These are phyloP conservation scores for Vicia sativa DNA, from an alignment of 306 rosid species.

Conservation along the genomic window DNA sequence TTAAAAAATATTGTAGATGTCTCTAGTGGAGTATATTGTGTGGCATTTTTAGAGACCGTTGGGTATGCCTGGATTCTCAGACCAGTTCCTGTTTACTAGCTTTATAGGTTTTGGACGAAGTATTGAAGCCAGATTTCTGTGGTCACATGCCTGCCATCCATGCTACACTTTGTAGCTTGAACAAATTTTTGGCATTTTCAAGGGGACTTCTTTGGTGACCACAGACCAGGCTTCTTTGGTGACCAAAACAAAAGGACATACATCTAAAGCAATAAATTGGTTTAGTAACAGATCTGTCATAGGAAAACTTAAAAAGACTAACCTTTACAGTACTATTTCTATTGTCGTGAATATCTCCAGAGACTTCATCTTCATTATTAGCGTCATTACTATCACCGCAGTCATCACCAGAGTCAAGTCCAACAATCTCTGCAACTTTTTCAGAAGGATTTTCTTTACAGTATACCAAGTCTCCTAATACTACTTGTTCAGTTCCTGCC, in stretches of 20 bases:
- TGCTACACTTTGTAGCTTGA: background rate
- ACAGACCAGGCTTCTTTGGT: too few relatives aligned
- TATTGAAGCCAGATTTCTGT: background rate
- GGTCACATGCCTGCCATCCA: conserved; percentile 4
- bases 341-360: conserved; percentile 56
- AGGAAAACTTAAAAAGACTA: conserved; percentile 35
- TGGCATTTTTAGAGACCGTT: background rate
- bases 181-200: background rate
- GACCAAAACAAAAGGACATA: background rate
- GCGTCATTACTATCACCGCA: conserved; percentile 47
- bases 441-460: conserved; percentile 60
- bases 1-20: conserved; percentile 1
- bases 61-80: background rate
- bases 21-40: background rate
- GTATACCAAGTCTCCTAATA: conserved; percentile 84
- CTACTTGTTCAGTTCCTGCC: conserved; percentile 74
- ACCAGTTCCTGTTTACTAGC: background rate
- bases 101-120: background rate
- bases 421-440: conserved; percentile 45
- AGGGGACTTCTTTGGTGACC: background rate
- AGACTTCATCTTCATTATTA: conserved; percentile 56
- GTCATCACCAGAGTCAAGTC: conserved; percentile 52
- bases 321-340: conserved; percentile 65
- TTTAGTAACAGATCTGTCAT: too few relatives aligned
- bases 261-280: too few relatives aligned